These are phyloP conservation scores for Breynia disticha DNA, from an alignment of 441 rosid genomes.

Conservation along the genomic window DNA sequence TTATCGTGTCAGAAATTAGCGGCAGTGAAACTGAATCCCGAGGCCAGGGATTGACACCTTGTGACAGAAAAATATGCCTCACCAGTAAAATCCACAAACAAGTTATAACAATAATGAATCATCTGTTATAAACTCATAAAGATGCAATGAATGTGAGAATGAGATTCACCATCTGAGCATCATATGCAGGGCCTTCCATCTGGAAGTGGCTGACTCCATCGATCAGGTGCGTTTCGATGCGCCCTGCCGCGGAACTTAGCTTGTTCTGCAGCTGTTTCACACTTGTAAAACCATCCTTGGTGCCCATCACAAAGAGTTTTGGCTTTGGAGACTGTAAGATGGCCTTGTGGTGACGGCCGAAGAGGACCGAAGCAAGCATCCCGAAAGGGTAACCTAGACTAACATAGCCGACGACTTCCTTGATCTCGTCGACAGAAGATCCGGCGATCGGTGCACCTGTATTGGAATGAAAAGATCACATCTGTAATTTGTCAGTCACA, in stretches of 20 bases:
- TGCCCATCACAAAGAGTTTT: constrained; percentile 89
- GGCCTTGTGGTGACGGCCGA: constrained; percentile 77
- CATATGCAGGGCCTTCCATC: constrained; percentile 84
- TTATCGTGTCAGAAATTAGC: too few species aligned
- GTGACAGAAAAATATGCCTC: too few species aligned
- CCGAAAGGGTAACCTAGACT: constrained; percentile 95
- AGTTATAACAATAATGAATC: too few species aligned
- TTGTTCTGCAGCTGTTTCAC: constrained; percentile 76
- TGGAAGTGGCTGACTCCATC: constrained; percentile 88
- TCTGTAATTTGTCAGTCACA: neutral
- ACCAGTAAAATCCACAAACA: too few species aligned
- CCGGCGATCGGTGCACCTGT: constrained; percentile 94
- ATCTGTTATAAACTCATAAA: constrained; percentile 21
- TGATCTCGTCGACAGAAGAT: constrained; percentile 68
- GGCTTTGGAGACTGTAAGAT: constrained; percentile 64
- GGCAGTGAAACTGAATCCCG: neutral
- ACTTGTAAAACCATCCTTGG: constrained; percentile 77
- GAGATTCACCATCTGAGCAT: constrained; percentile 59
- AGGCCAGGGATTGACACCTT: too few species aligned
- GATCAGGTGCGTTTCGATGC: constrained; percentile 56
- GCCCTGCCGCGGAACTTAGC: constrained; percentile 56
- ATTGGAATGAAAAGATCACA: constrained; percentile 2
- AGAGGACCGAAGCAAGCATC: constrained; percentile 64
- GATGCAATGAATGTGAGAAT: constrained; percentile 50
- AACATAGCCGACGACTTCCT: constrained; percentile 71